A percentile compares a stretch with the other conserved stretches of the same genome.
Conservation (phyloP, 306 rosid genomes). For the Bauhinia variegata region DNA sequence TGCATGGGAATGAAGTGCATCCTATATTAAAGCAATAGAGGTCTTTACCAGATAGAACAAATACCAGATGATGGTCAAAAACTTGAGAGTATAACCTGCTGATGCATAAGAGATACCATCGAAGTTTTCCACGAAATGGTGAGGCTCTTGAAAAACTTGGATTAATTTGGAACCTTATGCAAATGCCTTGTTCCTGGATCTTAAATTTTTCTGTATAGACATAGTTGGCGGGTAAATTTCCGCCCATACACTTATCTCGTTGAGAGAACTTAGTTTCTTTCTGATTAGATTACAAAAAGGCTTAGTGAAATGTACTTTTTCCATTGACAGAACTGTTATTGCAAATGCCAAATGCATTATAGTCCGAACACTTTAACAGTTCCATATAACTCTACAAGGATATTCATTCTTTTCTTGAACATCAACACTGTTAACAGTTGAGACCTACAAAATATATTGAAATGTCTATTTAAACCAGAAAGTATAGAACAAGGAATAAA, state of each 20-base stretch:
- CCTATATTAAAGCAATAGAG: conserved; percentile 4
- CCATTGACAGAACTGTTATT: too few species aligned
- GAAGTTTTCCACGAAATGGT: conserved; percentile 42
- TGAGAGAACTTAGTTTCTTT: conserved; percentile 15
- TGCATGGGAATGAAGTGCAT: conserved; percentile 24
- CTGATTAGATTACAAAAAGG: conserved; percentile 8
- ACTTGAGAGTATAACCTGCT: conserved; percentile 33
- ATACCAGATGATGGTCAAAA: conserved; percentile 22
- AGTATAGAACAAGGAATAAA: conserved; percentile 47
- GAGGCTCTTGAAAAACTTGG: conserved; percentile 42
- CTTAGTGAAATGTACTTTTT: background rate
- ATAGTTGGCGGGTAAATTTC: conserved; percentile 40
- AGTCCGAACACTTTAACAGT: background rate
- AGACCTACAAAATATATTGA: conserved; percentile 21
- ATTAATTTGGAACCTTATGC: conserved; percentile 37
- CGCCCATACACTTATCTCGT: conserved; percentile 29
- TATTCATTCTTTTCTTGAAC: conserved; percentile 24
- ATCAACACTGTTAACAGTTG: conserved; percentile 11
- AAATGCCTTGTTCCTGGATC: conserved; percentile 28
- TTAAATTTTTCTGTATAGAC: conserved; percentile 34
- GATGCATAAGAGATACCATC: conserved; percentile 28
- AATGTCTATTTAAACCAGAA: conserved; percentile 16
- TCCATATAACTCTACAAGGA: conserved; percentile 10
- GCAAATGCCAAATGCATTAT: too few species aligned
- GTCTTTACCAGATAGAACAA: conserved; percentile 37